A percentile compares a stretch with the other conserved stretches of the same genome.
phyloP scores from a whole-genome alignment of 2,329 filamentous ascomycete genomes.

The Rhinocladiella similis region DNA sequence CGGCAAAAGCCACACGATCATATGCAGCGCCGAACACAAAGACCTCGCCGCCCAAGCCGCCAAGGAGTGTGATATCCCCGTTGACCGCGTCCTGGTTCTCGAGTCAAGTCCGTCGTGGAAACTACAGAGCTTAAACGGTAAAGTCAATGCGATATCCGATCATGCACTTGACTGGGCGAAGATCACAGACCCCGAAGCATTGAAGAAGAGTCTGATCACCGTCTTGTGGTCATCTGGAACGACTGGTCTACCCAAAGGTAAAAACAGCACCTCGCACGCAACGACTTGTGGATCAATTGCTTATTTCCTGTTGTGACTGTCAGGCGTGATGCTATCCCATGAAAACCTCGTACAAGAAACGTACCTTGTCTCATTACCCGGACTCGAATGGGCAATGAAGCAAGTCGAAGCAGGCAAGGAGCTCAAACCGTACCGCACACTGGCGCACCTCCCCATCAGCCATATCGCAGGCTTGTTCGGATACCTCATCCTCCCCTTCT shows the following conservation, averaged over 20 bases:
- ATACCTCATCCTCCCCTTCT: slow-evolving; percentile 49
- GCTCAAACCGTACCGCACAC: slow-evolving; percentile 36
- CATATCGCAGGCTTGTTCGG: slow-evolving; percentile 52
- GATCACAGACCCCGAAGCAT: slow-evolving; percentile 51
- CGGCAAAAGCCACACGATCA: slow-evolving; percentile 43
- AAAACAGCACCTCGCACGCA: too few relatives aligned
- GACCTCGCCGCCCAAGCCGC: slow-evolving; percentile 51
- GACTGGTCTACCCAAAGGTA: slow-evolving; percentile 47
- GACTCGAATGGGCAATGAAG: slow-evolving; percentile 28
- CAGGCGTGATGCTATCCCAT: slow-evolving; percentile 43
- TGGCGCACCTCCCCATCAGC: slow-evolving; percentile 49
- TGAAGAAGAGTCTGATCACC: slow-evolving; percentile 48
- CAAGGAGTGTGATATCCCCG: slow-evolving; percentile 45
- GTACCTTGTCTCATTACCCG: slow-evolving; percentile 20
- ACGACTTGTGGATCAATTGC: slow-evolving; percentile 15
- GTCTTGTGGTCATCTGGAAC: slow-evolving; percentile 52
- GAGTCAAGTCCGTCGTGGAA: slow-evolving; percentile 42
- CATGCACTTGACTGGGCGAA: slow-evolving; percentile 52
- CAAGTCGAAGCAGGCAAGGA: slow-evolving; percentile 34
- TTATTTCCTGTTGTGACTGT: neutral
- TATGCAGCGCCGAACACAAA: slow-evolving; percentile 52
- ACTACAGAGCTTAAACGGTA: slow-evolving; percentile 34
- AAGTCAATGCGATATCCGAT: slow-evolving; percentile 36
- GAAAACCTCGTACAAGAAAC: slow-evolving; percentile 45
- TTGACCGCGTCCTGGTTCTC: slow-evolving; percentile 53